Conservation (phyloP, 352 stramenopile genomes). For the Sclerospora graminicola region DNA sequence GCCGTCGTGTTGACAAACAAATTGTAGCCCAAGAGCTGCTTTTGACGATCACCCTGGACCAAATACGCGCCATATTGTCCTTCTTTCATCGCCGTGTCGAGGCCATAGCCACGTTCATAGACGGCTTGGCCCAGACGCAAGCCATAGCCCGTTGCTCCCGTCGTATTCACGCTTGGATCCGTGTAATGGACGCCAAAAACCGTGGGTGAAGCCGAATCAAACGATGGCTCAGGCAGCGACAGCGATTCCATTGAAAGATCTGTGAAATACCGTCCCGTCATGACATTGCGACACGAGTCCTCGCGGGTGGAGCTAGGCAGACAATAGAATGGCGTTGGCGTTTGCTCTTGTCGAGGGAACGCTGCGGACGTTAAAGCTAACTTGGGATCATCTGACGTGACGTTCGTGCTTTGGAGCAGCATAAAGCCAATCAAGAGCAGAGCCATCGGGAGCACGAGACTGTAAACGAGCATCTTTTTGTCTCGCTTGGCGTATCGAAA, state of each 20-base stretch:
- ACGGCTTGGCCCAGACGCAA: slow-evolving; percentile 36
- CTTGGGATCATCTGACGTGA: slow-evolving; percentile 32
- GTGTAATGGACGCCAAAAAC: slow-evolving; percentile 50
- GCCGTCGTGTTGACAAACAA: slow-evolving; percentile 56
- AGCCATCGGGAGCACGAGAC: slow-evolving; percentile 37
- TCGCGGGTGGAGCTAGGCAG: slow-evolving; percentile 15
- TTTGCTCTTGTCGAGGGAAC: slow-evolving; percentile 18
- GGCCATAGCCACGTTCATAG: slow-evolving; percentile 38
- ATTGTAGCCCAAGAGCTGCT: slow-evolving; percentile 52
- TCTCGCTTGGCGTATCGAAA: slow-evolving; percentile 53
- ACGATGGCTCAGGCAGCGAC: slow-evolving; percentile 15
- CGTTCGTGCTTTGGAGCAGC: slow-evolving; percentile 26
- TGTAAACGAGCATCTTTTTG: slow-evolving; percentile 50
- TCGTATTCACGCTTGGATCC: slow-evolving; percentile 32
- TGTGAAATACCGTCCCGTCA: slow-evolving; percentile 28
- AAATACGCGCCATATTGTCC: slow-evolving; percentile 45
- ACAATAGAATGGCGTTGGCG: slow-evolving; percentile 37
- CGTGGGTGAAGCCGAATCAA: slow-evolving; percentile 30
- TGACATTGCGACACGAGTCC: slow-evolving; percentile 29
- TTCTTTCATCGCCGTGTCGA: slow-evolving; percentile 6
- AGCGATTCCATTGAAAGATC: slow-evolving; percentile 20
- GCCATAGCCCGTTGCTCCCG: slow-evolving; percentile 31
- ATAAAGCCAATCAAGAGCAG: slow-evolving; percentile 43
- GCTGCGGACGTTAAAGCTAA: slow-evolving; percentile 21
- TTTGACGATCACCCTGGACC: slow-evolving; percentile 28